Base-by-base conservation (phyloP, 257 asterid species). In the Rubia yunnanensis region DNA sequence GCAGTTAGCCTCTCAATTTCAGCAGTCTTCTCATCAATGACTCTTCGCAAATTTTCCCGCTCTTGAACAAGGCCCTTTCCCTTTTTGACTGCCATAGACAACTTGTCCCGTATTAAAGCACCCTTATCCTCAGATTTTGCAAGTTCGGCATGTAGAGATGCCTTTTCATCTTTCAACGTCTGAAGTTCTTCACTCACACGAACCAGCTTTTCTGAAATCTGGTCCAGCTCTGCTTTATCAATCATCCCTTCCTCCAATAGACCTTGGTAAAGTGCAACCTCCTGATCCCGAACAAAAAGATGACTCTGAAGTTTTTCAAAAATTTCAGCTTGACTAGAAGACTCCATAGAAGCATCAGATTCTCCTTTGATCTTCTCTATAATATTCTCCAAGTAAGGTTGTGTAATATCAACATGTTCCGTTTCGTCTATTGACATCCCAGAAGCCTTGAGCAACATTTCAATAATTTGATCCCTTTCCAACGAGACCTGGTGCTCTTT, bases 11-110 rank as follows among this genome's bases (percentile, higher is more conserved):
- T 82, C 70, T 83, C 92, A 46, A 87, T 85, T 83, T 88, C 96
- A 64, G 73, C 14, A 61, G 73, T 83, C 81, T 83, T 94, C 70
- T 81, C 96, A 66, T 73, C 88, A 73, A 86, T 68, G 24, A 77
- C 71, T 76, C 84, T 79, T 84, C 75, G 90, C 84, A 94, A 62
- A 58, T 79, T 94, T 74, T 94, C 99, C 71, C 95, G 79, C 55
- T 94, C 99, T 76, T 90, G 97, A 74, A 87, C 85, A 53, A 94
- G 95, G 62, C 95, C 96, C 78, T 94, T 94, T 52, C 99, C 99
- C 63, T 94, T 94, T 73, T 94, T 94, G 52, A 90, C 92, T 55
- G 99, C 99, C 95, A 85, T 82, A 32, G 99, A 82, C 68, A 94
- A 77, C 80, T 94, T 94, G 14, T 90, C 99, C 76, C 87, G 85